Conservation (phyloP, 805 yeast genomes). For the Yarrowia porcina region DNA sequence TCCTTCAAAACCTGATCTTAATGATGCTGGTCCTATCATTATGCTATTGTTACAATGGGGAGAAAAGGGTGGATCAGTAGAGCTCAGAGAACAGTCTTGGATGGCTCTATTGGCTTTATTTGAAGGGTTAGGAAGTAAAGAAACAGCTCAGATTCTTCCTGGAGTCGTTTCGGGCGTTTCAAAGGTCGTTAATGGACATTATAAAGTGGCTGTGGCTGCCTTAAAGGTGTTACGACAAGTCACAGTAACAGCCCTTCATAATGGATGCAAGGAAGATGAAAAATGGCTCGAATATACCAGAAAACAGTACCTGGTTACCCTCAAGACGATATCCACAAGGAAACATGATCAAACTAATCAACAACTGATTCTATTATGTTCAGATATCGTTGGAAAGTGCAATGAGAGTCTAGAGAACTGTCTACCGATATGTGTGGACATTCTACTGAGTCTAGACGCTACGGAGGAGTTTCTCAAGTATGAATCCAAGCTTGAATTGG, state of each 20-base stretch:
- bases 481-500: constrained; percentile 19
- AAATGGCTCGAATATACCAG: constrained; percentile 59
- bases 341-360: constrained; percentile 24
- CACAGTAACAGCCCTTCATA: constrained; percentile 29
- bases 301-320: constrained; percentile 48
- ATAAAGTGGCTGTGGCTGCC: constrained; percentile 28
- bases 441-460: constrained; percentile 6
- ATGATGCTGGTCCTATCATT: constrained; percentile 10
- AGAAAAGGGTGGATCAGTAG: neutral
- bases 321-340: constrained; percentile 31
- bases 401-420: constrained; percentile 6
- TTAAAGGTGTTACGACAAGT: constrained; percentile 30
- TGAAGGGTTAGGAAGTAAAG: constrained; percentile 29
- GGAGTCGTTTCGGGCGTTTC: constrained; percentile 37
- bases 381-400: constrained; percentile 12
- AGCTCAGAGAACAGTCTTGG: constrained; percentile 2
- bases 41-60: constrained; percentile 3
- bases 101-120: neutral
- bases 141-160: constrained; percentile 36
- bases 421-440: neutral
- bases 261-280: constrained; percentile 37
- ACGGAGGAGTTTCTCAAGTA: constrained; percentile 16
- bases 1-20: constrained; percentile 9
- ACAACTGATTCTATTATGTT: constrained; percentile 17
- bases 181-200: constrained; percentile 34